Conservation (phyloP, 768 basidiomycete species). For the Panaeolus cyanescens region DNA sequence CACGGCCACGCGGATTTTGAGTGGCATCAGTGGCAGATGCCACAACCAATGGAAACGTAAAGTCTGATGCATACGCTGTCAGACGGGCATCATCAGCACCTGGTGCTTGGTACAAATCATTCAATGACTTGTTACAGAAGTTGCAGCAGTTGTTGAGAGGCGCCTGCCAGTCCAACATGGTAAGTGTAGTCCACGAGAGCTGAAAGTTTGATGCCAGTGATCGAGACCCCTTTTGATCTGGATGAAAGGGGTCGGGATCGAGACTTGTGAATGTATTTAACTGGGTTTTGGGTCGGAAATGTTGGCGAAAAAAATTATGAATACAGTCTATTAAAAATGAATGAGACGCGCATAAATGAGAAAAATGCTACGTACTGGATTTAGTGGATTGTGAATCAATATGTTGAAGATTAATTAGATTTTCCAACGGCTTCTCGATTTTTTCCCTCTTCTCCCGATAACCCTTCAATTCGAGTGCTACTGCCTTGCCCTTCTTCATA, state of each 20-base stretch:
- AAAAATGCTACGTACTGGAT: too few species aligned
- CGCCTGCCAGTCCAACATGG: constrained; percentile 4
- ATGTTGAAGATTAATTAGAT: constrained; percentile 7
- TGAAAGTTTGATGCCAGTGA: not conserved
- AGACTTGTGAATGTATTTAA: not conserved
- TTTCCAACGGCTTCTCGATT: not conserved
- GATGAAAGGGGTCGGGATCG: not conserved
- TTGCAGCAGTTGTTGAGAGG: not conserved
- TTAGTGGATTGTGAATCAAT: too few species aligned
- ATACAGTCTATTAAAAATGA: not conserved
- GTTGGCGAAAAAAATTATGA: not conserved
- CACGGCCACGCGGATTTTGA: too few species aligned
- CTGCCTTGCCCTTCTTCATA: not conserved
- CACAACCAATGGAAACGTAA: not conserved
- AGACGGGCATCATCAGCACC: not conserved
- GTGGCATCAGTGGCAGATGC: too few species aligned
- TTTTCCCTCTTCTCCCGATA: not conserved
- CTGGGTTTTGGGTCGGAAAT: not conserved
- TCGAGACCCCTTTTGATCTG: not conserved
- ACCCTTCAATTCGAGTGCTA: too few species aligned
- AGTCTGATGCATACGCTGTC: not conserved
- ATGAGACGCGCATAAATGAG: too few species aligned
- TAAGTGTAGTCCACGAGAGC: constrained; percentile 13
- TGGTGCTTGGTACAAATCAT: not conserved
- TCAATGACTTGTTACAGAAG: not conserved